A percentile compares a stretch with the other conserved stretches of the same genome.
phyloP scores from a whole-genome alignment of 176 grass and related monocot genomes.

The Tuctoria greenei region DNA sequence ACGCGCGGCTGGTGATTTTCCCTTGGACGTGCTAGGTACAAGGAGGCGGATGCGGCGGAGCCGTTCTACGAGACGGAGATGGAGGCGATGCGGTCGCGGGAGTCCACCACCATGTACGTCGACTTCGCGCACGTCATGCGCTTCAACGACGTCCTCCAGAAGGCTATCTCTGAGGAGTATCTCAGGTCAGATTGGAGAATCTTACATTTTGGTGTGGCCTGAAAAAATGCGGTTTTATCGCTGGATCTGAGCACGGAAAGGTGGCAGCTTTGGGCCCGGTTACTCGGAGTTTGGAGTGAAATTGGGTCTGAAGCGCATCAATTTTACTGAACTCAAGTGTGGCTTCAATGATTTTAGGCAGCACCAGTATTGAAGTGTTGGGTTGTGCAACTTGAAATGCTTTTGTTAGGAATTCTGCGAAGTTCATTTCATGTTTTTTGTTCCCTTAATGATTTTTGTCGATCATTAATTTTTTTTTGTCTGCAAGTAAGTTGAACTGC shows the following conservation, averaged over 20 bases:
- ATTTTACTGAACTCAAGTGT: background rate
- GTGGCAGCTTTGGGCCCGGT: background rate
- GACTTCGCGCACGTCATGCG: conserved; percentile 94
- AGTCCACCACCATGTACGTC: conserved; percentile 91
- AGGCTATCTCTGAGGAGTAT: conserved; percentile 89
- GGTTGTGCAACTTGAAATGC: background rate
- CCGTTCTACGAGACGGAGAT: conserved; percentile 84
- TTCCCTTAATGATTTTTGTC: background rate
- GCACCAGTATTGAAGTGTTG: background rate
- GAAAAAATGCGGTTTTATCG: background rate
- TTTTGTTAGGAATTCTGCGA: background rate
- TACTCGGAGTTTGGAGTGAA: background rate
- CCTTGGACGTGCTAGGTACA: conserved; percentile 53
- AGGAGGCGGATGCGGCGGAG: conserved; percentile 61
- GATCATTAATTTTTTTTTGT: background rate
- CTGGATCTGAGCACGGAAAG: background rate
- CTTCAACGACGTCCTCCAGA: conserved; percentile 96
- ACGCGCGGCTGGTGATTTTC: background rate
- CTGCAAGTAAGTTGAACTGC: background rate
- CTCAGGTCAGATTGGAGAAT: conserved; percentile 56
- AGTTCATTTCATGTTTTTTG: background rate
- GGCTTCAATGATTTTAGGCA: background rate
- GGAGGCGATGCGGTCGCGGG: conserved; percentile 73
- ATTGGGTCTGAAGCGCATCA: background rate
- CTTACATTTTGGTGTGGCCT: background rate